Percentiles rank a stretch among this genome's conserved stretches.
Evolutionary conservation across 805 yeast genomes (phyloP).

Genomic region (Yarrowia deformans): DNA sequence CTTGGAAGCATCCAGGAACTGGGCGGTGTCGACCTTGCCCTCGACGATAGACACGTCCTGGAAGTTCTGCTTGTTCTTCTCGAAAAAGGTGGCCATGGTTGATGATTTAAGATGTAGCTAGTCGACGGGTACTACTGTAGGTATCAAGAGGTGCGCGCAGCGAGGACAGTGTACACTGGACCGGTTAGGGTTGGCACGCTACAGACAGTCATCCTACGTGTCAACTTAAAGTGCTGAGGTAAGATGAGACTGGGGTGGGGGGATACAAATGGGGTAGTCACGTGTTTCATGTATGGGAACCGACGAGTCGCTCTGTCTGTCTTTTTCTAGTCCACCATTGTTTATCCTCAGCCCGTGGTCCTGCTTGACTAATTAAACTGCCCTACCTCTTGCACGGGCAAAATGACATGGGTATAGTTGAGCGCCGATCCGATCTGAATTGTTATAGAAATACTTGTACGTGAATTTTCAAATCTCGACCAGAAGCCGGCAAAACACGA

Average conservation of each 20-base stretch:
- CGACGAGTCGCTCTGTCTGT: no score
- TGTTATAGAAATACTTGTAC: no score
- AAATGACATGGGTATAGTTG: no score
- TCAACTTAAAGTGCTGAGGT: constrained; percentile 23
- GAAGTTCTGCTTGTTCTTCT: constrained; percentile 75
- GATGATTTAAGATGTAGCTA: not conserved
- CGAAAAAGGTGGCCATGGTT: constrained; percentile 67
- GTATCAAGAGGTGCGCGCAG: constrained; percentile 10
- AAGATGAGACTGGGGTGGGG: not conserved
- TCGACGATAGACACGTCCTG: constrained; percentile 73
- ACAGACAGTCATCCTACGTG: constrained; percentile 24
- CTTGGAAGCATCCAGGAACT: constrained; percentile 83
- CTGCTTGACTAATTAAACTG: no score
- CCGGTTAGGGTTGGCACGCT: constrained; percentile 30
- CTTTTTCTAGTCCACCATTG: no score
- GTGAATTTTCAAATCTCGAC: no score
- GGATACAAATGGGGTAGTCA: not conserved
- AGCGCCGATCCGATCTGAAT: no score
- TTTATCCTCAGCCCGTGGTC: no score
- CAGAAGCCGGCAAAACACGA: no score
- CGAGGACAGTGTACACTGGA: not conserved
- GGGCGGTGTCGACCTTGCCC: constrained; percentile 71
- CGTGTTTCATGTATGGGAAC: not conserved
- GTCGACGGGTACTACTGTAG: not conserved
- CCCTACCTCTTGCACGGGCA: no score